Percentiles rank a stretch among this genome's conserved stretches.
Evolutionary conservation across 768 basidiomycete species (phyloP).

Genomic region (Lactarius hatsudake): DNA sequence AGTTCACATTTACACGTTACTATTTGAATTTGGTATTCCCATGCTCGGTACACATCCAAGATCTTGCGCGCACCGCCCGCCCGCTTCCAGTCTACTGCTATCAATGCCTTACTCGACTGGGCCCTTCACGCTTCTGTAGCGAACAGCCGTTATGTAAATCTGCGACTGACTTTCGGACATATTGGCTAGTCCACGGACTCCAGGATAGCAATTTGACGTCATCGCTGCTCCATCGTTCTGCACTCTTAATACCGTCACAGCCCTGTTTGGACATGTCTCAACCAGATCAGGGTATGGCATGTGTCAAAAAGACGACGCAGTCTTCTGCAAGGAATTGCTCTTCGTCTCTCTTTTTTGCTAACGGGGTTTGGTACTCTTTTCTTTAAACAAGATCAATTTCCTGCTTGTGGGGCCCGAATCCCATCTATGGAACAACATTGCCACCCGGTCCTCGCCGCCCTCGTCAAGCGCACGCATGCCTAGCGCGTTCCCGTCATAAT

Average conservation of each 20-base stretch:
- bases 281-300: not conserved
- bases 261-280: not conserved
- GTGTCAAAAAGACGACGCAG: not conserved
- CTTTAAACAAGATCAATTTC: not conserved
- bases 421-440: not conserved
- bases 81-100: slow-evolving; percentile 4
- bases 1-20: too few relatives aligned
- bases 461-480: not conserved
- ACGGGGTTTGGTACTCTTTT: not conserved
- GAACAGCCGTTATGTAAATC: slow-evolving; percentile 4
- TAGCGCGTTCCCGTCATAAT: not conserved
- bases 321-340: not conserved
- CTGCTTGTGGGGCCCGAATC: not conserved
- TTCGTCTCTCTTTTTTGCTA: not conserved
- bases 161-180: not conserved
- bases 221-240: not conserved
- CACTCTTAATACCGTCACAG: too few relatives aligned
- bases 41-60: not conserved
- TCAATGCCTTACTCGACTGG: not conserved
- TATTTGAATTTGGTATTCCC: not conserved
- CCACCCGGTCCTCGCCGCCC: not conserved
- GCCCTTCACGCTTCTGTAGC: slow-evolving; percentile 12
- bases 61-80: not conserved
- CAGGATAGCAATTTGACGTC: not conserved
- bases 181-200: not conserved